phyloP scores from a whole-genome alignment of 805 yeast species.

The Candida railenensis region DNA sequence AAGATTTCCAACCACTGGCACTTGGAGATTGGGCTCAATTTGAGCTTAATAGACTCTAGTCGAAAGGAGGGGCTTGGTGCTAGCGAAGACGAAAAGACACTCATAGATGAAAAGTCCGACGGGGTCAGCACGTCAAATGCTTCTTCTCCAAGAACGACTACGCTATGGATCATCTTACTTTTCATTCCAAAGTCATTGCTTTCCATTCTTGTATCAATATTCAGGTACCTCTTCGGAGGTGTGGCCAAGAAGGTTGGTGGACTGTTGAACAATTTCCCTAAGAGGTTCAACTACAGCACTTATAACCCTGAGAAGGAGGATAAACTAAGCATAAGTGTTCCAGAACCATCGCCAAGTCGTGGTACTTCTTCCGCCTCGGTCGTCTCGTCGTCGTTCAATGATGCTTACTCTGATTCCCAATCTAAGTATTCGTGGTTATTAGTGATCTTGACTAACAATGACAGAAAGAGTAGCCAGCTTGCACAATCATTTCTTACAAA shows the following conservation, averaged over 20 bases:
- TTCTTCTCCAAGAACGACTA: conserved; percentile 9
- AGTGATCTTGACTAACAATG: conserved; percentile 29
- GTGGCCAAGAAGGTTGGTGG: conserved; percentile 4
- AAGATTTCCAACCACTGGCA: conserved; percentile 40
- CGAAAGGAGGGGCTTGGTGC: conserved; percentile 5
- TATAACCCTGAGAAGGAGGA: conserved; percentile 16
- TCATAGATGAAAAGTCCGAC: conserved; percentile 1
- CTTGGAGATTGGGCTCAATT: conserved; percentile 40
- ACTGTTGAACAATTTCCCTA: conserved; percentile 20
- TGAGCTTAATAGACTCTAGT: conserved; percentile 22
- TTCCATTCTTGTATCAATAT: conserved; percentile 36
- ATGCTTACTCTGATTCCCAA: conserved; percentile 25
- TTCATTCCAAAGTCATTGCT: conserved; percentile 54
- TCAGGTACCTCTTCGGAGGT: conserved; percentile 24
- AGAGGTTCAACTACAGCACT: conserved; percentile 23
- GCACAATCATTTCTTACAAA: conserved; percentile 6
- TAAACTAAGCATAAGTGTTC: conserved; percentile 1
- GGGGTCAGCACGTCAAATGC: no score
- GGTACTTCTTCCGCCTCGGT: background rate
- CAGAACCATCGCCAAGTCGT: background rate
- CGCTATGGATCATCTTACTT: conserved; percentile 48
- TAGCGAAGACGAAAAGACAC: conserved; percentile 1
- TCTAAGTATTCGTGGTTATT: conserved; percentile 31
- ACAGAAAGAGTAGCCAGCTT: conserved; percentile 17
- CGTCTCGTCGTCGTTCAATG: conserved; percentile 25